Conservation (phyloP, 2,329 filamentous ascomycete genomes). For the Penicillium sp. region DNA sequence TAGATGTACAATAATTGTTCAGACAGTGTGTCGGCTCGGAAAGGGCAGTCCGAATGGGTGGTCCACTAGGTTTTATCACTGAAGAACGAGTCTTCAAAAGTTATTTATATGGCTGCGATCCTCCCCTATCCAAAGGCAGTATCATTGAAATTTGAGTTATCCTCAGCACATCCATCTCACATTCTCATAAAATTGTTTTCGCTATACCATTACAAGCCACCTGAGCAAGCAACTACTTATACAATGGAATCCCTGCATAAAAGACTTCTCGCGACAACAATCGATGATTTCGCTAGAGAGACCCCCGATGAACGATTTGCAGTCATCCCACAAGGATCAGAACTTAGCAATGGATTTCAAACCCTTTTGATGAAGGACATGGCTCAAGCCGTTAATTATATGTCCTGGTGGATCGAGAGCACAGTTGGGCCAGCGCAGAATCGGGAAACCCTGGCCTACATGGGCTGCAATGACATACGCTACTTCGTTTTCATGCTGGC, state of each 20-base stretch:
- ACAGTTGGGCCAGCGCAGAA: slow-evolving; percentile 9
- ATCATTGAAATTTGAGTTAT: background rate
- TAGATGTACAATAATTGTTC: background rate
- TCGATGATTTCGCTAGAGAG: slow-evolving; percentile 4
- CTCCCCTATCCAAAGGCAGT: no score
- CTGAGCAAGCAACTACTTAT: background rate
- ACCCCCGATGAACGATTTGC: slow-evolving; percentile 16
- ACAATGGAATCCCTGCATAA: slow-evolving; percentile 2
- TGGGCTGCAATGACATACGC: slow-evolving; percentile 27
- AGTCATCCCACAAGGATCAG: slow-evolving; percentile 11
- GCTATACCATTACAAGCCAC: no score
- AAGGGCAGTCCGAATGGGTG: background rate
- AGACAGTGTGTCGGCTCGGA: background rate
- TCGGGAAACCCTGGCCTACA: slow-evolving; percentile 25
- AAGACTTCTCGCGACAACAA: slow-evolving; percentile 14
- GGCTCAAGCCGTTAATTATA: slow-evolving; percentile 18
- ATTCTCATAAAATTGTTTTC: no score
- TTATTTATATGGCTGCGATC: no score
- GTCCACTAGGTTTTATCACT: background rate
- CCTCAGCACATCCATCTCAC: background rate
- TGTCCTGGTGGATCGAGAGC: slow-evolving; percentile 24
- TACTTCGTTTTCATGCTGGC: slow-evolving; percentile 26
- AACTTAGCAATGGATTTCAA: slow-evolving; percentile 22
- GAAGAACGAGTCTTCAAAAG: background rate
- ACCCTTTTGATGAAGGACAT: slow-evolving; percentile 19